A percentile compares a stretch with the other conserved stretches of the same genome.
These are phyloP conservation scores for Candida tallmaniae DNA, from an alignment of 805 yeast species.

Conservation along the genomic window DNA sequence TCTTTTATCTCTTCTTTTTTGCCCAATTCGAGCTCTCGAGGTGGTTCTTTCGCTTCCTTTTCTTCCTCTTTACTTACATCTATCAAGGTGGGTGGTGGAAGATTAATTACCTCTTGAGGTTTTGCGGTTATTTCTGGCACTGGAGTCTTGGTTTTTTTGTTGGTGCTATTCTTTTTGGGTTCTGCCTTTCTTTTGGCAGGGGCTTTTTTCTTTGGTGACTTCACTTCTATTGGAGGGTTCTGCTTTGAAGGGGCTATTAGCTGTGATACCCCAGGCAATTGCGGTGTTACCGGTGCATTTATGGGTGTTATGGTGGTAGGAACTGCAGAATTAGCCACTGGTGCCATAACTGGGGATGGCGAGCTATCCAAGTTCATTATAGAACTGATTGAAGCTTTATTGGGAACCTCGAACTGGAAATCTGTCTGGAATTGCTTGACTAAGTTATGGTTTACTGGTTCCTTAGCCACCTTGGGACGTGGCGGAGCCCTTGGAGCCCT, in stretches of 20 bases:
- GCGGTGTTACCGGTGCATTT: neutral
- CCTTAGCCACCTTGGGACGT: slow-evolving; percentile 1
- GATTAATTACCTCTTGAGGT: slow-evolving; percentile 11
- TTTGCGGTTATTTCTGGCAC: slow-evolving; percentile 12
- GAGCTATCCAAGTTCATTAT: slow-evolving; percentile 34
- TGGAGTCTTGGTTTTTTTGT: slow-evolving; percentile 15
- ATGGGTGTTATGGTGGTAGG: neutral
- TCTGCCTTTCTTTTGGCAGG: slow-evolving; percentile 14
- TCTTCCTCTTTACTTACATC: slow-evolving; percentile 10
- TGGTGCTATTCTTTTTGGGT: slow-evolving; percentile 10
- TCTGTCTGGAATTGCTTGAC: slow-evolving; percentile 5
- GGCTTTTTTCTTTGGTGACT: slow-evolving; percentile 15
- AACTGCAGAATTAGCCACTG: too few relatives aligned
- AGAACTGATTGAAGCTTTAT: slow-evolving; percentile 36
- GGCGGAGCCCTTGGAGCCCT: slow-evolving; percentile 3
- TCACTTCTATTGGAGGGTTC: neutral
- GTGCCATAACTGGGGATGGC: slow-evolving; percentile 8
- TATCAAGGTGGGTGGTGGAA: slow-evolving; percentile 21
- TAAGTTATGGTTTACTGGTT: too few relatives aligned
- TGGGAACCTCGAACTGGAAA: slow-evolving; percentile 9
- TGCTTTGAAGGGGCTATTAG: neutral
- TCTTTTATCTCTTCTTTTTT: slow-evolving; percentile 19
- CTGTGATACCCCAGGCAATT: too few relatives aligned
- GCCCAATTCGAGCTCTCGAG: slow-evolving; percentile 8
- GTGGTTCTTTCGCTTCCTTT: slow-evolving; percentile 7